phyloP scores from a whole-genome alignment of 129 eudicot genomes.

The Mikania micrantha region DNA sequence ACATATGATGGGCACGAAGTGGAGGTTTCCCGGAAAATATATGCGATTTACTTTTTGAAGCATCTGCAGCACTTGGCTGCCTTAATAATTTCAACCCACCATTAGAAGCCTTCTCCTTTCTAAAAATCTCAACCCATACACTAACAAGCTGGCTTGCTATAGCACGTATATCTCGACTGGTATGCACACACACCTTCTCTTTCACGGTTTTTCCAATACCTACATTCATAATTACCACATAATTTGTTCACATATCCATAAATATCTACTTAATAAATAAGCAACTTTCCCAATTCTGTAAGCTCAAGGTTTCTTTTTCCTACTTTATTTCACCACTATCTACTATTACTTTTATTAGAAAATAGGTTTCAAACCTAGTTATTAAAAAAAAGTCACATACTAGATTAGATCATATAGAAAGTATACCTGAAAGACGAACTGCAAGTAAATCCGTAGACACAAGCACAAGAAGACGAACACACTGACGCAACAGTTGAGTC shows the following conservation, averaged over 20 bases:
- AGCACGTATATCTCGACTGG: slow-evolving; percentile 98
- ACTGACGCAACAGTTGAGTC: slow-evolving; percentile 93
- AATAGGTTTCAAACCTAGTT: too few species aligned
- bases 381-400: not conserved
- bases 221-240: slow-evolving; percentile 24
- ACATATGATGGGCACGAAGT: slow-evolving; percentile 43
- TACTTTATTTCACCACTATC: too few species aligned
- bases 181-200: slow-evolving; percentile 96
- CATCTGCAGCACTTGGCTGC: slow-evolving; percentile 48
- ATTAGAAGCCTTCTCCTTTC: slow-evolving; percentile 83
- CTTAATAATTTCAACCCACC: slow-evolving; percentile 58
- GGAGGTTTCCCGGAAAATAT: slow-evolving; percentile 62
- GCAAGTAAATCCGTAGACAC: slow-evolving; percentile 93
- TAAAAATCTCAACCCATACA: slow-evolving; percentile 89
- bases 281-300: too few species aligned
- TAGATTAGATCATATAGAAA: not conserved
- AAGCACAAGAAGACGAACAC: slow-evolving; percentile 94
- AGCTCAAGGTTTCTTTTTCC: too few species aligned
- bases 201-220: slow-evolving; percentile 96
- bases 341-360: too few species aligned
- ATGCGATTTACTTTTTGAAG: slow-evolving; percentile 48
- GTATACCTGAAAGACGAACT: slow-evolving; percentile 83
- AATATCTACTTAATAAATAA: too few species aligned
- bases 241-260: not conserved
- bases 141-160: slow-evolving; percentile 94